Conservation (phyloP, 139 green algal genomes). For the Coccomyxa sp. region DNA sequence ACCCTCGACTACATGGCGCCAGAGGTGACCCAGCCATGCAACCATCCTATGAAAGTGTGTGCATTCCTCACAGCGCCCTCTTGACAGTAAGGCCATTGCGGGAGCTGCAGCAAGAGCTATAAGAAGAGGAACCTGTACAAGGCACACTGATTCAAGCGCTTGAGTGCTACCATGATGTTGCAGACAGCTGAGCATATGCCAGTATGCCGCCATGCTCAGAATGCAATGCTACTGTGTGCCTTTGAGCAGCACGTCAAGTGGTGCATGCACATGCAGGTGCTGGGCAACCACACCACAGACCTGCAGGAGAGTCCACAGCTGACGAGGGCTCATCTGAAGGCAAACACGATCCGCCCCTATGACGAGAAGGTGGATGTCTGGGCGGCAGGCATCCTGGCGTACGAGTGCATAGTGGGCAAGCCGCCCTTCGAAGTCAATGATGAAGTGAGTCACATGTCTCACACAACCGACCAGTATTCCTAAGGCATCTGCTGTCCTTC, state of each 20-base stretch:
- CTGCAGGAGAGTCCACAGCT: constrained; percentile 45
- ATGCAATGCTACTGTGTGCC: neutral
- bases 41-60: no score
- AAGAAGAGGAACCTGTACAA: no score
- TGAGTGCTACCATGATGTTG: neutral
- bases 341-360: constrained; percentile 59
- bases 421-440: constrained; percentile 66
- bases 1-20: constrained; percentile 81
- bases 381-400: constrained; percentile 78
- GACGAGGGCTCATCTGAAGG: constrained; percentile 22
- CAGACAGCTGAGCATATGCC: no score
- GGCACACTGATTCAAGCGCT: no score
- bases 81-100: no score
- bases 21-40: constrained; percentile 47
- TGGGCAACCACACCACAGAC: constrained; percentile 58
- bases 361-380: constrained; percentile 63
- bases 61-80: no score
- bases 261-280: constrained; percentile 54
- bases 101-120: no score
- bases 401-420: constrained; percentile 72
- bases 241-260: no score
- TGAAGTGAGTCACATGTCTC: constrained; percentile 25
- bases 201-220: neutral
- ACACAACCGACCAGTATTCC: no score
- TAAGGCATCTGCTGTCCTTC: neutral